phyloP scores from a whole-genome alignment of 108 stramenopile genomes.

The Ochromonas danica region DNA sequence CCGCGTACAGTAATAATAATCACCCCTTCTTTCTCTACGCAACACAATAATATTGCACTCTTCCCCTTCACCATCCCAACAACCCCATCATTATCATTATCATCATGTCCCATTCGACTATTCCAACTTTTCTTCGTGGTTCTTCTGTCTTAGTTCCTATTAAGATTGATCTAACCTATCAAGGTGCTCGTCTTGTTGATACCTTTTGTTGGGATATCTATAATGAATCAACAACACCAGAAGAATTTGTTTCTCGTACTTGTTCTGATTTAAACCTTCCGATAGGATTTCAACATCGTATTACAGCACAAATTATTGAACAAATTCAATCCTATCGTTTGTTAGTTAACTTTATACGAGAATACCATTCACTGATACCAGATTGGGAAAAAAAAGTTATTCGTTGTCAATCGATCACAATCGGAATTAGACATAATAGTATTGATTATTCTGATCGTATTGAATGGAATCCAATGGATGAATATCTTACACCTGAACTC shows the following conservation, averaged over 20 bases:
- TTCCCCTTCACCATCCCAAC: no score
- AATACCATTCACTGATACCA: not conserved
- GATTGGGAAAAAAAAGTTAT: not conserved
- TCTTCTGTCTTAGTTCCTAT: not conserved
- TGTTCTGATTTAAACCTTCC: not conserved
- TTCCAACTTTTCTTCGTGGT: not conserved
- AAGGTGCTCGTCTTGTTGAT: not conserved
- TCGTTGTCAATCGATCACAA: not conserved
- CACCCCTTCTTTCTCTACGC: no score
- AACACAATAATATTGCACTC: no score
- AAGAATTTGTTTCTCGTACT: not conserved
- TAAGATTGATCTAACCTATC: not conserved
- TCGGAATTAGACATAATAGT: not conserved
- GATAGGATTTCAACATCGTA: not conserved
- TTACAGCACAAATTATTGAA: not conserved
- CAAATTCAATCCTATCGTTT: not conserved
- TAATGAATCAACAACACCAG: not conserved
- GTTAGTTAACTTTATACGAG: not conserved
- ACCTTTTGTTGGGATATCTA: not conserved
- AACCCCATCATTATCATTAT: no score
- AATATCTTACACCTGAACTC: not conserved
- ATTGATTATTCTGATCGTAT: not conserved
- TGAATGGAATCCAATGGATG: not conserved
- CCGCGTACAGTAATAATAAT: no score
- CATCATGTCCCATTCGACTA: no score